phyloP scores from a whole-genome alignment of 176 grass and related monocot species.

The Themeda triandra region DNA sequence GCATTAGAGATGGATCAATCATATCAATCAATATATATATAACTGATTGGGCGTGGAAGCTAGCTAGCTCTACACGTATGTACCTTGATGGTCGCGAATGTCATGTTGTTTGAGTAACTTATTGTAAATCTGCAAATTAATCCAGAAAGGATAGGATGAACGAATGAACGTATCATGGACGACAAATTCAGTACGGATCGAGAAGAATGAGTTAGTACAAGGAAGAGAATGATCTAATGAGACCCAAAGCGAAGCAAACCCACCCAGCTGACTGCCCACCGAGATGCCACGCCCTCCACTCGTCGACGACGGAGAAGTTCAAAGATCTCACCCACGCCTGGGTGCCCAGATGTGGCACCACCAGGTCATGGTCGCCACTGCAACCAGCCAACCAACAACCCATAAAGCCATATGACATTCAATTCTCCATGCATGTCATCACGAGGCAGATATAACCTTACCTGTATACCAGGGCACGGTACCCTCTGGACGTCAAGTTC shows the following conservation, averaged over 20 bases:
- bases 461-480: constrained; percentile 28
- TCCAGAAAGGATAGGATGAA: too few species aligned
- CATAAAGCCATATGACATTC: too few species aligned
- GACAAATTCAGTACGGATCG: not conserved
- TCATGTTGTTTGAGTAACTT: constrained; percentile 42
- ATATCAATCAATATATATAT: not conserved
- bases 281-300: constrained; percentile 55
- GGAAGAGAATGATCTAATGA: too few species aligned
- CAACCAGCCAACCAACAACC: not conserved
- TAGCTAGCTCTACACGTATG: not conserved
- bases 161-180: not conserved
- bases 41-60: not conserved
- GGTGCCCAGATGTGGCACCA: constrained; percentile 46
- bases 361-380: constrained; percentile 51
- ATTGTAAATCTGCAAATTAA: constrained; percentile 22
- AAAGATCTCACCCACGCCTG: constrained; percentile 53
- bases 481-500: constrained; percentile 33
- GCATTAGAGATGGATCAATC: not conserved
- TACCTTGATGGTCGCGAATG: constrained; percentile 39
- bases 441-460: too few species aligned
- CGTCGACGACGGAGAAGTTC: constrained; percentile 30
- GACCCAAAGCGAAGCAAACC: not conserved
- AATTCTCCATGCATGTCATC: too few species aligned
- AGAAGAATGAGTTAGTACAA: not conserved
- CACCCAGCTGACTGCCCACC: constrained; percentile 48